Evolutionary conservation across 768 basidiomycete genomes (phyloP), one percentile per base, ranked within the genome.

Genomic region (Cystobasidium onofrii): DNA sequence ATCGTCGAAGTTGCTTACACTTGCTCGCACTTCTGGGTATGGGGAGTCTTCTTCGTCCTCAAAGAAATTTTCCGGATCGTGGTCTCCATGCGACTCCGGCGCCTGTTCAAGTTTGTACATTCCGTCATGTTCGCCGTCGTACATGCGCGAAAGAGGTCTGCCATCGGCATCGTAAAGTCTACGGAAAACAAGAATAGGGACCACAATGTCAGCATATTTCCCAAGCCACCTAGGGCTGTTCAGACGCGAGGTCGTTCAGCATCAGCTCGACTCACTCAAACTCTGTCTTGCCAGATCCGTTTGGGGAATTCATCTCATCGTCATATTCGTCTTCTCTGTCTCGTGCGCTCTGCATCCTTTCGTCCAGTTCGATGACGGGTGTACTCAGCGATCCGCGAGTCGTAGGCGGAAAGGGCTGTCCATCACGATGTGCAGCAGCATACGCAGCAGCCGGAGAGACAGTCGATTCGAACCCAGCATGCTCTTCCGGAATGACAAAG

Each of bases 11-110:
- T 74, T 74, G 44, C 92, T 94, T 27, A 98, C 94, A 3, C 29
- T 34, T 15, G 73, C 73, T 44, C 94, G 86, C 15, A 98, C 94
- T 84, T 98, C 94, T 1, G 92, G 90, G 83, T 90, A 98, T 0
- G 94, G 94, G 74, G 89, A 91, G 80, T 98, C 94, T 83, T 96
- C 94, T 74, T 94, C 92, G 29, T 73, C 72, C 23, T 61, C 69
- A 20, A 46, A 36, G 23, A 71, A n/a, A 23, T n/a, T 36, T 15
- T 55, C 69, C 1, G 54, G 41, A 33, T 43, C 69, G 10, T 60
- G 2, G 27, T 33, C 69, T 6, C 33, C 33, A n/a, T 7, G 31
- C 31, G n/a, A 12, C 4, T 60, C 69, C 20, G 29, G 29, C 29
- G 15, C 31, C 25, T 27, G 57, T 20, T 60, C 57, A 6, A 71